Evolutionary conservation across 208 protist genomes (phyloP).

Genomic region (Angomonas ambiguus): DNA sequence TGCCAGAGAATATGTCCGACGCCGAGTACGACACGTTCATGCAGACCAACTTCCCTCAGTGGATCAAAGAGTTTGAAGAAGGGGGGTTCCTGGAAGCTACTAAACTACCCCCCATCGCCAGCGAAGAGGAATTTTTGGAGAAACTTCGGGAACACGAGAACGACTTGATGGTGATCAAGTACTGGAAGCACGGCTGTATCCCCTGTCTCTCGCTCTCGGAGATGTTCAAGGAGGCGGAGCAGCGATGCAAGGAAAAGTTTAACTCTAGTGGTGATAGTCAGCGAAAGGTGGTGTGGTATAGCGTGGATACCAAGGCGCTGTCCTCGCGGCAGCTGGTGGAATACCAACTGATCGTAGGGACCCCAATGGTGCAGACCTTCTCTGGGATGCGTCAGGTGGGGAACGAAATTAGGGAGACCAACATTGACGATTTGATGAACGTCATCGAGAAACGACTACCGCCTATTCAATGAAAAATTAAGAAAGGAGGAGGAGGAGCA

Average conservation of each 20-base stretch:
- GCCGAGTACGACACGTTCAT: slow-evolving; percentile 87
- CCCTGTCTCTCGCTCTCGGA: slow-evolving; percentile 87
- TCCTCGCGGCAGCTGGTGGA: slow-evolving; percentile 64
- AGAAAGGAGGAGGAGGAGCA: not conserved
- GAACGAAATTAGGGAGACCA: slow-evolving; percentile 80
- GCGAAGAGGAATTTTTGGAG: slow-evolving; percentile 79
- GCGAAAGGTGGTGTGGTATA: slow-evolving; percentile 78
- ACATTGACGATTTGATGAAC: slow-evolving; percentile 75
- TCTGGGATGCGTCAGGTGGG: slow-evolving; percentile 74
- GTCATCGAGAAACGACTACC: slow-evolving; percentile 49
- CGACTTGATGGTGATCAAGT: slow-evolving; percentile 91
- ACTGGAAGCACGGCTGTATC: slow-evolving; percentile 91
- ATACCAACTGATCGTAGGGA: slow-evolving; percentile 87
- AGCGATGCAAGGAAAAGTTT: slow-evolving; percentile 23
- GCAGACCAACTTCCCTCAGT: slow-evolving; percentile 79
- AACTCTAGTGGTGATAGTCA: not conserved
- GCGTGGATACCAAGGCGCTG: slow-evolving; percentile 79
- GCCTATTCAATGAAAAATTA: not conserved
- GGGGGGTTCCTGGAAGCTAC: slow-evolving; percentile 84
- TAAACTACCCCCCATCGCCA: slow-evolving; percentile 75
- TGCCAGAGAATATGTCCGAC: slow-evolving; percentile 60
- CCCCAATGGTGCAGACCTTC: slow-evolving; percentile 89
- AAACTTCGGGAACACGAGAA: slow-evolving; percentile 85
- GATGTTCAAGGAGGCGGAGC: slow-evolving; percentile 86
- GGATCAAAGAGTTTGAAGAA: slow-evolving; percentile 88